Evolutionary conservation across 306 rosid species (phyloP).

Genomic region (Trifolium fragiferum): DNA sequence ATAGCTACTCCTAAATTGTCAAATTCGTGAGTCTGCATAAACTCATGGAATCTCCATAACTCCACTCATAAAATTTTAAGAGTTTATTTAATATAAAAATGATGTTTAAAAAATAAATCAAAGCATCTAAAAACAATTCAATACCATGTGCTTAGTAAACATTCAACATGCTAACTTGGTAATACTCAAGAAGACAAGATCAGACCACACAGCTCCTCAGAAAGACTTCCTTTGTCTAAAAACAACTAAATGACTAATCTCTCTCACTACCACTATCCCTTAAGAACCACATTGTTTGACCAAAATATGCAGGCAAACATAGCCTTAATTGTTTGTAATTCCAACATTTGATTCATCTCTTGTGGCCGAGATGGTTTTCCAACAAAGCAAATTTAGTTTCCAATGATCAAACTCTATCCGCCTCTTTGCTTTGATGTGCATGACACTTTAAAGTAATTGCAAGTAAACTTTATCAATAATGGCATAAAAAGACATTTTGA

Average conservation of each 20-base stretch:
- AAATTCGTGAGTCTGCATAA: not conserved
- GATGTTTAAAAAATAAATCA: not conserved
- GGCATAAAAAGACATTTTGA: not conserved
- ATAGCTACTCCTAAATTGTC: not conserved
- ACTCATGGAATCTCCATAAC: not conserved
- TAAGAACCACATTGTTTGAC: no score
- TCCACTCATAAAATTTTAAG: not conserved
- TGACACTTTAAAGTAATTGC: not conserved
- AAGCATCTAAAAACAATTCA: not conserved
- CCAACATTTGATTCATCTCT: not conserved
- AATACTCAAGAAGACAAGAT: not conserved
- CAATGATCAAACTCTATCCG: not conserved
- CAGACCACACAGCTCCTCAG: not conserved
- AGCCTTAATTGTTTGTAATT: not conserved
- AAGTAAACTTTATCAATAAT: not conserved
- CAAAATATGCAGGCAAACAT: not conserved
- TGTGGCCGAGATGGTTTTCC: not conserved
- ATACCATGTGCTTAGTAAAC: not conserved
- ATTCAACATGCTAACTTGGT: not conserved
- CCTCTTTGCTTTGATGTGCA: not conserved
- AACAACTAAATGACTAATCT: not conserved
- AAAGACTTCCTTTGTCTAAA: not conserved
- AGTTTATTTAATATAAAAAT: not conserved
- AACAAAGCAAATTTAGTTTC: not conserved
- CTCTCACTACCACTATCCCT: not conserved